Conservation (phyloP, 78 protist species). For the Monocercomonoides exilis region DNA sequence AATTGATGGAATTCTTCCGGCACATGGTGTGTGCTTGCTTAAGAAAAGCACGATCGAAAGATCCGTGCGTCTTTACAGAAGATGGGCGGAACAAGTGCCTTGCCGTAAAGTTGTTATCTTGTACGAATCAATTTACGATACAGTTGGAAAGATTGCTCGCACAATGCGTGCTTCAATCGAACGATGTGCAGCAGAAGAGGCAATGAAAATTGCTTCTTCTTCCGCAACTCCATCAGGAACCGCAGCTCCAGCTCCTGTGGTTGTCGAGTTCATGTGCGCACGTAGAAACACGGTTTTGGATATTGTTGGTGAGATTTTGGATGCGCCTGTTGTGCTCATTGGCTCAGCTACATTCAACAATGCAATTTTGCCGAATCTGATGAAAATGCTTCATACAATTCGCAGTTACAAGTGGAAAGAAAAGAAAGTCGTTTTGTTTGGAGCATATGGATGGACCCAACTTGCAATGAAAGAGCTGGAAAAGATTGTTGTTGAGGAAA, state of each 20-base stretch:
- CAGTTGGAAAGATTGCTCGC: neutral
- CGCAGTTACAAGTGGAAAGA: neutral
- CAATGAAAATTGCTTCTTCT: neutral
- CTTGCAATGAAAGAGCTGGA: neutral
- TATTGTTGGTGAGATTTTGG: neutral
- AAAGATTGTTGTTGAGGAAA: neutral
- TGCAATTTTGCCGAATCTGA: neutral
- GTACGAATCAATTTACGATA: neutral
- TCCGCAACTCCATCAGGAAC: neutral
- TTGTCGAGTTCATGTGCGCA: neutral
- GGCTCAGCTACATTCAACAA: slow-evolving; percentile 3
- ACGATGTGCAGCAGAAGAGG: neutral
- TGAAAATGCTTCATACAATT: neutral
- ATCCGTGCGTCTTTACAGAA: slow-evolving; percentile 1
- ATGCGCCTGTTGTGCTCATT: neutral
- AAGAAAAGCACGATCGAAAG: neutral
- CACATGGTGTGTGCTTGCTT: slow-evolving; percentile 1
- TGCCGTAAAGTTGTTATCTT: neutral
- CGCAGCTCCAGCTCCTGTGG: neutral
- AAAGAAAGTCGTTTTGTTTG: neutral
- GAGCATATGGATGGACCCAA: neutral
- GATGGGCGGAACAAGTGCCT: neutral
- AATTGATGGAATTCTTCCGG: neutral
- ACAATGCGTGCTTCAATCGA: neutral
- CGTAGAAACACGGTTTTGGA: neutral